Conservation (phyloP, 495 filamentous ascomycete species). For the Delitschia confertaspora region DNA sequence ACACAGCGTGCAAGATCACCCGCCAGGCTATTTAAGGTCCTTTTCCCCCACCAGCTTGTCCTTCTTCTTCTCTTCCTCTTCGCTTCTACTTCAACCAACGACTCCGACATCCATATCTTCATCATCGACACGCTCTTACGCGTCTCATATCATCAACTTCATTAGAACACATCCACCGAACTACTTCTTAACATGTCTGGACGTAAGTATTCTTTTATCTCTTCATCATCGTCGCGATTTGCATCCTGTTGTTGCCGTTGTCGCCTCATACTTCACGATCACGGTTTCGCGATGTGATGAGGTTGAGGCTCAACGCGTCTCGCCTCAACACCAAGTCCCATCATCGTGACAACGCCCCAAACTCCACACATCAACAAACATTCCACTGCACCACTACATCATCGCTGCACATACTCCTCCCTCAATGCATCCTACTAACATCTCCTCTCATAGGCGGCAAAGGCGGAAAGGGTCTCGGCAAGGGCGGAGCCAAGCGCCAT, state of each 20-base stretch:
- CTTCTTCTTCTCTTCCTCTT: conserved; percentile 10
- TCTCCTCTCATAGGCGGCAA: conserved; percentile 33
- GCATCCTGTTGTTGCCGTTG: conserved; percentile 36
- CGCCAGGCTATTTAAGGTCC: not conserved
- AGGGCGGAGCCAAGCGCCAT: conserved; percentile 97
- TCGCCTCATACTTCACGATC: conserved; percentile 7
- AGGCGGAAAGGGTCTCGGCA: conserved; percentile 76
- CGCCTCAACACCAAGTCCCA: conserved; percentile 13
- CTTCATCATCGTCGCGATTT: conserved; percentile 17
- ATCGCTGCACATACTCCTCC: conserved; percentile 13
- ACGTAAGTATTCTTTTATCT: conserved; percentile 45
- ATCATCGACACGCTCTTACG: no score
- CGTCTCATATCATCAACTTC: conserved; percentile 13
- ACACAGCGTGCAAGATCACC: not conserved
- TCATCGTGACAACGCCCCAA: conserved; percentile 9
- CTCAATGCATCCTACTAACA: conserved; percentile 26
- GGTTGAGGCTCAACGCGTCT: conserved; percentile 23
- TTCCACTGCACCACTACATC: conserved; percentile 6
- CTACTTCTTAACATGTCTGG: conserved; percentile 52
- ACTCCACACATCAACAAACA: not conserved
- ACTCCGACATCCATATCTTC: conserved; percentile 12
- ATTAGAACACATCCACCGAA: conserved; percentile 21
- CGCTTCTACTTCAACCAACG: conserved; percentile 1
- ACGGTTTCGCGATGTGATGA: conserved; percentile 14
- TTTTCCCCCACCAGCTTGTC: conserved; percentile 6